A percentile compares a stretch with the other conserved stretches of the same genome.
These are phyloP conservation scores for Dipodascopsis tothii DNA, from an alignment of 805 yeast species.

Conservation along the genomic window DNA sequence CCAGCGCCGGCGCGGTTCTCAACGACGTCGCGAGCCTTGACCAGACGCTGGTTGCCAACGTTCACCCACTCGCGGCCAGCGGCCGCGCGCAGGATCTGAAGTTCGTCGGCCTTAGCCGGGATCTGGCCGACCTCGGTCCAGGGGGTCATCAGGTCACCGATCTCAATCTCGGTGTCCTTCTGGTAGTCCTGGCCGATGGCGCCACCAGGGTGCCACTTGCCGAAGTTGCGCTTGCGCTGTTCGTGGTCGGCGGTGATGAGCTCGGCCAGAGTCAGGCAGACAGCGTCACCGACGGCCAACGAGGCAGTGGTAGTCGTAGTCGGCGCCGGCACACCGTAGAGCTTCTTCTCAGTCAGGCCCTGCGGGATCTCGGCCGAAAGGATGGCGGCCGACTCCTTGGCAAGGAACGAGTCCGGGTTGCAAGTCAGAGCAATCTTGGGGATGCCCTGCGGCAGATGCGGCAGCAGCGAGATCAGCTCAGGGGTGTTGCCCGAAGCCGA, in stretches of 20 bases:
- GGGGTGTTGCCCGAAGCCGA: conserved; percentile 81
- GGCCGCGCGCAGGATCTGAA: conserved; percentile 19
- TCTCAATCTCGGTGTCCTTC: neutral
- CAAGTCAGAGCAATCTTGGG: conserved; percentile 62
- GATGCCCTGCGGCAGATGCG: conserved; percentile 47
- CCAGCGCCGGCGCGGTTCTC: no score
- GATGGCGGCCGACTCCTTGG: conserved; percentile 46
- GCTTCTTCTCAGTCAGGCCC: conserved; percentile 48
- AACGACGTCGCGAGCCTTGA: conserved; percentile 7
- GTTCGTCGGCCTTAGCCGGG: conserved; percentile 17
- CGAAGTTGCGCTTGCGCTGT: conserved; percentile 50
- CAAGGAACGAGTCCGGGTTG: conserved; percentile 47
- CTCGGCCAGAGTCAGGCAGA: conserved; percentile 66
- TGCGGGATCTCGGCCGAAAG: conserved; percentile 57
- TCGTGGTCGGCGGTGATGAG: conserved; percentile 50
- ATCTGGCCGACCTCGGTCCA: conserved; percentile 17
- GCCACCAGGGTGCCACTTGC: conserved; percentile 83
- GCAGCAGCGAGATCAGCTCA: conserved; percentile 52
- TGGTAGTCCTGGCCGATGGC: conserved; percentile 60
- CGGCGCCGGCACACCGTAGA: conserved; percentile 82
- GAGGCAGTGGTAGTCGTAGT: conserved; percentile 76
- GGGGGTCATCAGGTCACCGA: conserved; percentile 15
- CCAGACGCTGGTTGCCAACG: conserved; percentile 10
- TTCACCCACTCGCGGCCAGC: conserved; percentile 22
- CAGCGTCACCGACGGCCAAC: conserved; percentile 69